Conservation (phyloP, 208 protist species). For the Leishmania tarentolae region DNA sequence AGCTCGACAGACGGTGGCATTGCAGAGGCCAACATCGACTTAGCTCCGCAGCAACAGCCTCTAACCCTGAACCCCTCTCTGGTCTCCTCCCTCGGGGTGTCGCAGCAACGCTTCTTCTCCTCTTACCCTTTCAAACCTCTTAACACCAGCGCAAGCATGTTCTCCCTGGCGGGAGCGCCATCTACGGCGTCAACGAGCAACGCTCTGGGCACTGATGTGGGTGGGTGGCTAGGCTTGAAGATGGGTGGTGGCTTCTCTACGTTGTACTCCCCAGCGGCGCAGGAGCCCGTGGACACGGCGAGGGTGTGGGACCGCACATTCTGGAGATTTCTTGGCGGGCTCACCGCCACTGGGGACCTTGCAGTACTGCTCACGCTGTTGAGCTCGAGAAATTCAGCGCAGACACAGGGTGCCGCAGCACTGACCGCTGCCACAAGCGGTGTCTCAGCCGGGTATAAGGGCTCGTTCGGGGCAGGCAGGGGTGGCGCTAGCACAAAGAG, state of each 20-base stretch:
- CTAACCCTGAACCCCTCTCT: neutral
- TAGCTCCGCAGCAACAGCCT: conserved; percentile 8
- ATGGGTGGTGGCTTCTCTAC: neutral
- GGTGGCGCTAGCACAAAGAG: neutral
- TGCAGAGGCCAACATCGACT: neutral
- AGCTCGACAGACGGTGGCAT: neutral
- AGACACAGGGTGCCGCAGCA: neutral
- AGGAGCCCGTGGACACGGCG: conserved; percentile 31
- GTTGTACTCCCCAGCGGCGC: conserved; percentile 9
- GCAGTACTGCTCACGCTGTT: conserved; percentile 34
- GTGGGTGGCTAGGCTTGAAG: conserved; percentile 6
- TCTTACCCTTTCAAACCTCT: neutral
- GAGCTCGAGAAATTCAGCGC: conserved; percentile 11
- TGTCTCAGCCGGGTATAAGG: neutral
- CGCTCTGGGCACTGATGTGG: conserved; percentile 4
- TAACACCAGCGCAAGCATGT: conserved; percentile 3
- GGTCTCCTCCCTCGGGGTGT: neutral
- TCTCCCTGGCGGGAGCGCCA: neutral
- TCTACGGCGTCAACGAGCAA: conserved; percentile 6
- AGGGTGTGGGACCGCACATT: conserved; percentile 45
- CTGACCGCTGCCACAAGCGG: neutral
- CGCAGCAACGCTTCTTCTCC: conserved; percentile 2
- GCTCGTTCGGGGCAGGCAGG: neutral
- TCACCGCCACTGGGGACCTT: conserved; percentile 36
- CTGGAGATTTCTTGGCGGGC: conserved; percentile 46